phyloP scores from a whole-genome alignment of 1,139 yeast genomes.

The Debaryomyces udenii region DNA sequence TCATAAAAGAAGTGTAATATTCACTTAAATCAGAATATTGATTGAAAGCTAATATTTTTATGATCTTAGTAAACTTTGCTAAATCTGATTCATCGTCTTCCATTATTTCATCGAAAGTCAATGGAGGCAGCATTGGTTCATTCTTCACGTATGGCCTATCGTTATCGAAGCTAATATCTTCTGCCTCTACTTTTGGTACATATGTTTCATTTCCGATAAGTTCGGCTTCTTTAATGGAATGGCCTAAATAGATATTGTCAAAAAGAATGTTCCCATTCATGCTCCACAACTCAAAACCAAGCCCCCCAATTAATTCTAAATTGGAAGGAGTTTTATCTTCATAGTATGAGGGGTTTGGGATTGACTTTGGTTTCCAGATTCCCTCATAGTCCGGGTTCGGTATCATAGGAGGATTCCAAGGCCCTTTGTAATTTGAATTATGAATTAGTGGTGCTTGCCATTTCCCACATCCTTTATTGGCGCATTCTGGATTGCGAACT shows the following conservation, averaged over 20 bases:
- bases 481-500: conserved; percentile 74
- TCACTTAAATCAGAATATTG: conserved; percentile 31
- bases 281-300: conserved; percentile 92
- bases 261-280: conserved; percentile 75
- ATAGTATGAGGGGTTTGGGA: conserved; percentile 70
- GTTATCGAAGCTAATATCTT: conserved; percentile 41
- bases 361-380: conserved; percentile 68
- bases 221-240: conserved; percentile 81
- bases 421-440: conserved; percentile 75
- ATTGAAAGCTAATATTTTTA: conserved; percentile 22
- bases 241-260: conserved; percentile 85
- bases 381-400: conserved; percentile 80
- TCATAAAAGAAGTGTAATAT: conserved; percentile 40
- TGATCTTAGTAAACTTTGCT: conserved; percentile 20
- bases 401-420: conserved; percentile 71
- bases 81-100: conserved; percentile 25
- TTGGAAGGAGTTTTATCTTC: conserved; percentile 63
- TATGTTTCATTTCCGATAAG: conserved; percentile 76
- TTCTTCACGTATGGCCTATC: conserved; percentile 42
- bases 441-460: conserved; percentile 60
- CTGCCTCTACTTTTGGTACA: conserved; percentile 61
- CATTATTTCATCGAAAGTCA: conserved; percentile 39
- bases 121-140: conserved; percentile 46
- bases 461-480: conserved; percentile 71
- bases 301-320: conserved; percentile 71